phyloP scores from a whole-genome alignment of 2,329 filamentous ascomycete genomes.

The Colletotrichum phormii region DNA sequence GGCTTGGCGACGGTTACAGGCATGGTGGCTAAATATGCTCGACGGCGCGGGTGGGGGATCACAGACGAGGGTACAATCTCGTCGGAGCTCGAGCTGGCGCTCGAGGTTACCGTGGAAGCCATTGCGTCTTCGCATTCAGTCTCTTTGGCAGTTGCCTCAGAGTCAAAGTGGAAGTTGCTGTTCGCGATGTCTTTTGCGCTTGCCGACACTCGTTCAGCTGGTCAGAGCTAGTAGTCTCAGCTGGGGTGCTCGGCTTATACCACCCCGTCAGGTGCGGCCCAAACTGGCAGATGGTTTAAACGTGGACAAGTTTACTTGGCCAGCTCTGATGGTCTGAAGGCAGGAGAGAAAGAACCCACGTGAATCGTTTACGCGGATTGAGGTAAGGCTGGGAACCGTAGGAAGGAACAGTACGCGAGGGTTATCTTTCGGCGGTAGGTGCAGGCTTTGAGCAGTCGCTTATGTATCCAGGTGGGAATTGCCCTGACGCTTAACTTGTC shows the following conservation, averaged over 20 bases:
- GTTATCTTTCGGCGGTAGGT: not conserved
- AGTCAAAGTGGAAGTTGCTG: not conserved
- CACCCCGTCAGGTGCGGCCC: not conserved
- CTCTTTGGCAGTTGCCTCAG: not conserved
- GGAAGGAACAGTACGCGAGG: not conserved
- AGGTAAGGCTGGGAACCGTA: not conserved
- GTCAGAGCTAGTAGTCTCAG: not conserved
- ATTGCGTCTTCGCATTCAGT: not conserved
- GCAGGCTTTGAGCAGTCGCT: not conserved
- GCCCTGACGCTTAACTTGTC: not conserved
- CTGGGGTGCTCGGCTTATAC: not conserved
- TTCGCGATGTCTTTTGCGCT: not conserved
- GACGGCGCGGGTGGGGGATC: not conserved
- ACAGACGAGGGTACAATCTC: not conserved
- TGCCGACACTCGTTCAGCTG: not conserved
- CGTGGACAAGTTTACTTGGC: not conserved
- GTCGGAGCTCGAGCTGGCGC: slow-evolving; percentile 14
- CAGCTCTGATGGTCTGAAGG: not conserved
- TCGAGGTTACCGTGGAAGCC: slow-evolving; percentile 17
- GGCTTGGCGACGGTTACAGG: slow-evolving; percentile 19
- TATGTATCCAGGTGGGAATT: not conserved
- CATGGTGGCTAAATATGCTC: slow-evolving; percentile 29
- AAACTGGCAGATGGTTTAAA: not conserved
- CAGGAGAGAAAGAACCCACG: not conserved
- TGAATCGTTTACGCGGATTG: not conserved